Conservation (phyloP, 148 eudicot genomes). For the Pouteria glomerata region DNA sequence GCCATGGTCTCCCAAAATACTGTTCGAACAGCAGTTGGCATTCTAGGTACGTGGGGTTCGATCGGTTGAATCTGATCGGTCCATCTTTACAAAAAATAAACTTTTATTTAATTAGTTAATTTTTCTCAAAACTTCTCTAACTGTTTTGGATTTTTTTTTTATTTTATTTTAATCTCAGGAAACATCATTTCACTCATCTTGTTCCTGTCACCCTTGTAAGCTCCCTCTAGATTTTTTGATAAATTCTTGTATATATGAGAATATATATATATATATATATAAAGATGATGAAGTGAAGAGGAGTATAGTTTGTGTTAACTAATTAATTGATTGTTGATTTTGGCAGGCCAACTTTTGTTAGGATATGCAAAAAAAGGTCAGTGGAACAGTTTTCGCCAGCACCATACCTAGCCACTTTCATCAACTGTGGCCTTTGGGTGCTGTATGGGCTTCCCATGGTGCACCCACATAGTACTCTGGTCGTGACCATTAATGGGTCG, state of each 20-base stretch:
- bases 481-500: slow-evolving; percentile 65
- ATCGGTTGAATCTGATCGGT: background rate
- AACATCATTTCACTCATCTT: slow-evolving; percentile 28
- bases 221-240: background rate
- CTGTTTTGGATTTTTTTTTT: slow-evolving; percentile 1
- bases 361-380: slow-evolving; percentile 66
- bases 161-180: slow-evolving; percentile 28
- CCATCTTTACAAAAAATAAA: background rate
- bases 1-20: slow-evolving; percentile 30
- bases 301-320: background rate
- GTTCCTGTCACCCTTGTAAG: slow-evolving; percentile 40
- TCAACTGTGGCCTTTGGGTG: slow-evolving; percentile 82
- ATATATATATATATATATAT: background rate
- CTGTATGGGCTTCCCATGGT: slow-evolving; percentile 80
- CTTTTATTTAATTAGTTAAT: background rate
- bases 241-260: no score
- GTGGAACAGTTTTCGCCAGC: slow-evolving; percentile 79
- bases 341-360: slow-evolving; percentile 26
- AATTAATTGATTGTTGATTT: background rate
- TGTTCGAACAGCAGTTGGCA: slow-evolving; percentile 36
- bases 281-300: background rate
- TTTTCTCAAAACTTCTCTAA: background rate
- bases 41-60: slow-evolving; percentile 42
- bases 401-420: slow-evolving; percentile 71
- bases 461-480: slow-evolving; percentile 63